Evolutionary conservation across 257 asterid genomes (phyloP).

Genomic region (Solanum chmielewskii): DNA sequence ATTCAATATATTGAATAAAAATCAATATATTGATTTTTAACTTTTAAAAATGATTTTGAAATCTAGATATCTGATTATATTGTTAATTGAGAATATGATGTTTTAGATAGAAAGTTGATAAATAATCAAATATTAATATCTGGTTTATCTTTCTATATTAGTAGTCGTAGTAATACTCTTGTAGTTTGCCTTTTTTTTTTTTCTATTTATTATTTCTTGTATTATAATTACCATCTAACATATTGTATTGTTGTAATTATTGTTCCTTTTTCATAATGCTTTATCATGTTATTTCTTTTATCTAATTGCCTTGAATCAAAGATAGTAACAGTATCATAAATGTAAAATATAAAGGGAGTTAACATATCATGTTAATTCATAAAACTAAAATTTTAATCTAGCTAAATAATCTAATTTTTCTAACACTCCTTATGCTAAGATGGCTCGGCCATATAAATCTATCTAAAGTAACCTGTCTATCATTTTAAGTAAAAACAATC

Average conservation of each 20-base stretch:
- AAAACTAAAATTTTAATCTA: not conserved
- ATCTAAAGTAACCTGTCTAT: not conserved
- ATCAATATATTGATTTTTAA: not conserved
- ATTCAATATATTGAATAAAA: not conserved
- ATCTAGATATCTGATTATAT: not conserved
- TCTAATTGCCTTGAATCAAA: not conserved
- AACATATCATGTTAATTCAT: too few species aligned
- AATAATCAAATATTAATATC: too few species aligned
- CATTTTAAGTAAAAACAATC: not conserved
- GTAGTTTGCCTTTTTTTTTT: not conserved
- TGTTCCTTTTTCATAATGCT: not conserved
- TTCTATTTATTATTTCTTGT: not conserved
- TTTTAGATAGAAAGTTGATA: not conserved
- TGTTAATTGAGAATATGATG: not conserved
- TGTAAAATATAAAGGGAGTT: not conserved
- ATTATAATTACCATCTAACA: not conserved
- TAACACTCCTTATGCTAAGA: too few species aligned
- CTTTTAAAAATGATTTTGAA: not conserved
- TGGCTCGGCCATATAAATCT: accelerated
- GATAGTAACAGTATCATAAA: accelerated
- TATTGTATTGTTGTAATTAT: not conserved
- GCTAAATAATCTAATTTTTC: too few species aligned
- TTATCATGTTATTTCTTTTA: not conserved
- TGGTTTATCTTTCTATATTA: too few species aligned
- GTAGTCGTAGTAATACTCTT: not conserved